Evolutionary conservation across 495 filamentous ascomycete species (phyloP).

Genomic region (Hyaloscypha bicolor): DNA sequence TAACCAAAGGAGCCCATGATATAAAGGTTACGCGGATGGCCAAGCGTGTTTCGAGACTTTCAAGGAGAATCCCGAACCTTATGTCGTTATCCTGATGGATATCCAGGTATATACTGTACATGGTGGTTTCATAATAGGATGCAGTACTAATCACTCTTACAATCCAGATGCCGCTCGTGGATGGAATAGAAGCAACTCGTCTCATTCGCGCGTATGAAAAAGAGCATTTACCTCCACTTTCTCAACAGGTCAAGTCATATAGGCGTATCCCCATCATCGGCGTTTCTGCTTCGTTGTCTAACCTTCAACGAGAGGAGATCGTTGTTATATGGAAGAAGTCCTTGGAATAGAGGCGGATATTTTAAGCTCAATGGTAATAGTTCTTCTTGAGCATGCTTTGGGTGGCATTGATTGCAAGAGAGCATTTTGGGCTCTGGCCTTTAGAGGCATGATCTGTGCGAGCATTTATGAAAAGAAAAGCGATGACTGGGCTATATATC

Average conservation of each 20-base stretch:
- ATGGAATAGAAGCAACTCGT: conserved; percentile 76
- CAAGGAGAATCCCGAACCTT: conserved; percentile 54
- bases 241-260: conserved; percentile 39
- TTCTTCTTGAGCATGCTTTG: too few relatives aligned
- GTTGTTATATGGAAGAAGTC: conserved; percentile 57
- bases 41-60: conserved; percentile 77
- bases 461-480: too few relatives aligned
- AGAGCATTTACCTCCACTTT: conserved; percentile 39
- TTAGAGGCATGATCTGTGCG: too few relatives aligned
- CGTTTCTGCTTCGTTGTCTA: conserved; percentile 82
- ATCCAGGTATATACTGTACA: conserved; percentile 57
- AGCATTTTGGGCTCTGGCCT: too few relatives aligned
- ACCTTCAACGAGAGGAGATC: conserved; percentile 51
- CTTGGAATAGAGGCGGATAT: conserved; percentile 76
- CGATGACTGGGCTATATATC: too few relatives aligned
- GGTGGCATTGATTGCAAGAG: too few relatives aligned
- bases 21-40: conserved; percentile 78
- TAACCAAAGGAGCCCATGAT: conserved; percentile 75
- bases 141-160: too few relatives aligned
- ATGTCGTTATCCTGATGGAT: conserved; percentile 91
- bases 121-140: too few relatives aligned
- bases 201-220: conserved; percentile 76
- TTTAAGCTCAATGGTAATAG: conserved; percentile 41
- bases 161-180: conserved; percentile 81
- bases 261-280: conserved; percentile 79